Percentiles rank a stretch among this genome's conserved stretches.
Conservation (phyloP, 495 filamentous ascomycete genomes). For the Aspergillus bertholletiae region DNA sequence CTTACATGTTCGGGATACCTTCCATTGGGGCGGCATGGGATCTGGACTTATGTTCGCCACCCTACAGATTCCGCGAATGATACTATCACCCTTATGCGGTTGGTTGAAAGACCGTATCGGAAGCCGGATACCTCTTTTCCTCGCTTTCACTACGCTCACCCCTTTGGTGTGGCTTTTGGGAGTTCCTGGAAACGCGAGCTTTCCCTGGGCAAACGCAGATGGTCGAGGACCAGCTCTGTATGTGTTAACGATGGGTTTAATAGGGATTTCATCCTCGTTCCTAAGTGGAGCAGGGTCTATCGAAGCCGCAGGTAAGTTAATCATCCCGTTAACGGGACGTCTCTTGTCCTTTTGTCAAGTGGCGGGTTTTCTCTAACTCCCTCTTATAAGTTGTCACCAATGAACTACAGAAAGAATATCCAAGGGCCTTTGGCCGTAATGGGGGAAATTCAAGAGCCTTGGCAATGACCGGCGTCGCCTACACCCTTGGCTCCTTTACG, state of each 20-base stretch:
- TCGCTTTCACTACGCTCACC: constrained; percentile 18
- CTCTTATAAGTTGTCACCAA: constrained; percentile 14
- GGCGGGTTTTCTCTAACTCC: no score
- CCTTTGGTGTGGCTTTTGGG: constrained; percentile 22
- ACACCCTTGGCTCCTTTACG: constrained; percentile 27
- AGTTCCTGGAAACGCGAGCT: constrained; percentile 15
- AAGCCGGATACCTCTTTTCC: constrained; percentile 18
- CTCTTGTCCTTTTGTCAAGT: not conserved
- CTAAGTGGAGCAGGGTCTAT: constrained; percentile 27
- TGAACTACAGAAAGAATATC: constrained; percentile 17
- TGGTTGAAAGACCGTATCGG: constrained; percentile 29
- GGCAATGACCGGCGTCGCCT: constrained; percentile 33
- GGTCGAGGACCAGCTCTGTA: constrained; percentile 20
- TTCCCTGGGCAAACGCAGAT: constrained; percentile 14
- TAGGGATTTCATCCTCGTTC: constrained; percentile 19
- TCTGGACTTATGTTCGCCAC: constrained; percentile 28
- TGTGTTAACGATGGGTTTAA: constrained; percentile 9
- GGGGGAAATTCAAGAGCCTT: constrained; percentile 38
- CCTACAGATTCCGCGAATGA: constrained; percentile 25
- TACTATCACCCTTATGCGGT: constrained; percentile 20
- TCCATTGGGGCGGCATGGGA: constrained; percentile 27
- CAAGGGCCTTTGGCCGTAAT: constrained; percentile 30
- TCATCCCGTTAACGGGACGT: no score
- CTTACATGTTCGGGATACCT: constrained; percentile 25
- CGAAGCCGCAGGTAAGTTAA: constrained; percentile 31